These are phyloP conservation scores for Intubia oerlemansii DNA, from an alignment of 2,329 filamentous ascomycete genomes.

Conservation along the genomic window DNA sequence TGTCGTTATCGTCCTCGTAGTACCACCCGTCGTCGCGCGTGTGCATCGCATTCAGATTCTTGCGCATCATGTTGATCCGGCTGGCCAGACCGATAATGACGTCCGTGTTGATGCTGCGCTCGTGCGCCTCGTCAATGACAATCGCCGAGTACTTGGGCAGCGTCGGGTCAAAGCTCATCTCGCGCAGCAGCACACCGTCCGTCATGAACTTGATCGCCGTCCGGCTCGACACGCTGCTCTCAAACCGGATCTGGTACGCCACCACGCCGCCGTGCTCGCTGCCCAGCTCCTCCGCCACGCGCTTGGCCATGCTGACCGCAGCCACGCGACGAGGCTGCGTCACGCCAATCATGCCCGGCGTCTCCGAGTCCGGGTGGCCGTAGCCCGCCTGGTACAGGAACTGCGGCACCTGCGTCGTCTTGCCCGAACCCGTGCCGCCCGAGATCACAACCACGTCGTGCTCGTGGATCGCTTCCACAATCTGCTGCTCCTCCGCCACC, in stretches of 20 bases:
- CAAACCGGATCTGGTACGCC: constrained; percentile 88
- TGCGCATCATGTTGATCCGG: constrained; percentile 67
- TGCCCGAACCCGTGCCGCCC: constrained; percentile 88
- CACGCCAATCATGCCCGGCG: constrained; percentile 80
- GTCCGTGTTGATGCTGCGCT: constrained; percentile 92
- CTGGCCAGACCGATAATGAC: constrained; percentile 96
- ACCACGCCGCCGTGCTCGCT: constrained; percentile 48
- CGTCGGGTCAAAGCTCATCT: constrained; percentile 75
- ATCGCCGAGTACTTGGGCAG: constrained; percentile 82
- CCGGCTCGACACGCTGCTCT: constrained; percentile 56
- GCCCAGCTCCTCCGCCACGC: constrained; percentile 71
- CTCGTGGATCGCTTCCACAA: constrained; percentile 95
- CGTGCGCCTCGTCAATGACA: constrained; percentile 91
- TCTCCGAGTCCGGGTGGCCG: constrained; percentile 54
- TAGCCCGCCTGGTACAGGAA: constrained; percentile 92
- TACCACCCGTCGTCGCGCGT: constrained; percentile 8
- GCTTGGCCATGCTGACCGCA: constrained; percentile 88
- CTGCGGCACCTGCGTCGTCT: constrained; percentile 92
- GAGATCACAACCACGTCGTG: constrained; percentile 80
- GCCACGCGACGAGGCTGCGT: constrained; percentile 91
- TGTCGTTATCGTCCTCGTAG: not conserved
- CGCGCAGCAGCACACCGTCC: constrained; percentile 81
- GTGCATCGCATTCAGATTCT: constrained; percentile 28
- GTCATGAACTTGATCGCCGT: constrained; percentile 99
- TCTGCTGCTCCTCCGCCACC: constrained; percentile 84